Evolutionary conservation across 352 stramenopile species (phyloP).

Genomic region (Globisporangium nagaii): DNA sequence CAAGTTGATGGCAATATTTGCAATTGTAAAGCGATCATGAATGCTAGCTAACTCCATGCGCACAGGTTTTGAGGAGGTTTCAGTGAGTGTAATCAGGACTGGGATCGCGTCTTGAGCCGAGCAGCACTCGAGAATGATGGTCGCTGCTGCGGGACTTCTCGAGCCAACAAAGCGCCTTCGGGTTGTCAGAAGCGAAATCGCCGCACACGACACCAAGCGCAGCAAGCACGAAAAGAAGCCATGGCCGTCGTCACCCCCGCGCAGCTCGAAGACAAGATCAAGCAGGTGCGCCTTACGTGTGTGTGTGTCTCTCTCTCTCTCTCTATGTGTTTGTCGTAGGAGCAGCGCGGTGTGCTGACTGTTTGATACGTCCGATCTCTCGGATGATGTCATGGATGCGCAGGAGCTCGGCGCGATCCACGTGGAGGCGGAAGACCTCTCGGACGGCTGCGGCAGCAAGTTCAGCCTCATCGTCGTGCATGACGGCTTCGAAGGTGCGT

Average conservation of each 20-base stretch:
- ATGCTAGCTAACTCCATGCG: too few relatives aligned
- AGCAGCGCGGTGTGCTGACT: neutral
- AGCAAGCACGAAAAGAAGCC: neutral
- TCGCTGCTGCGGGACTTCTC: too few relatives aligned
- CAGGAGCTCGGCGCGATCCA: slow-evolving; percentile 56
- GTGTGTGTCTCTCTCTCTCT: neutral
- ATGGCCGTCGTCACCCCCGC: slow-evolving; percentile 50
- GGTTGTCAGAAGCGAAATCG: neutral
- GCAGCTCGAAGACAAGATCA: slow-evolving; percentile 52
- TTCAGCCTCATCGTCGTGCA: slow-evolving; percentile 83
- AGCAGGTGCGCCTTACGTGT: slow-evolving; percentile 17
- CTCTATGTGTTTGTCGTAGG: neutral
- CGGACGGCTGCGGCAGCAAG: slow-evolving; percentile 77
- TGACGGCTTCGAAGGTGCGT: slow-evolving; percentile 65
- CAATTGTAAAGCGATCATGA: too few relatives aligned
- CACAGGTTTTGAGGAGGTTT: too few relatives aligned
- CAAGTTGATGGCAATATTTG: too few relatives aligned
- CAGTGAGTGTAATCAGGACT: neutral
- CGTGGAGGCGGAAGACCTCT: slow-evolving; percentile 74
- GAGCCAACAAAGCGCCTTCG: too few relatives aligned
- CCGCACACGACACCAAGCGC: neutral
- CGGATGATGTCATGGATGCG: neutral
- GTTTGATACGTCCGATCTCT: neutral
- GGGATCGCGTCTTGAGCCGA: too few relatives aligned
- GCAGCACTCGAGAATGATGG: too few relatives aligned